Evolutionary conservation across 208 protist species (phyloP).

Genomic region (Crithidia bombi): DNA sequence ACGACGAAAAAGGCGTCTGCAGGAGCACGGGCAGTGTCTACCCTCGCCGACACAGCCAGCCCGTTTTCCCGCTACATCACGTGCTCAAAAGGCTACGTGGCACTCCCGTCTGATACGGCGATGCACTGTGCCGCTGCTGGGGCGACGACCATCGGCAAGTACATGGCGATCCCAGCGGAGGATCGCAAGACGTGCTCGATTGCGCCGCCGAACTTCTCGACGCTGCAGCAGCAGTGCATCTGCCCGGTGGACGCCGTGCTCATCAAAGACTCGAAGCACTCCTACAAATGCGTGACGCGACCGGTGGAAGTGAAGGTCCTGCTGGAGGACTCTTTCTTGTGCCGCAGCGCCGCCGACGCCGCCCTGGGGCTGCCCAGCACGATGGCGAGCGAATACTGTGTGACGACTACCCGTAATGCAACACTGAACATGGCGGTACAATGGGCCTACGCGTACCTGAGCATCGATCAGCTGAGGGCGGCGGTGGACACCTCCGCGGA

Average conservation of each 20-base stretch:
- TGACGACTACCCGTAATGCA: conserved; percentile 18
- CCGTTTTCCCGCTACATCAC: not conserved
- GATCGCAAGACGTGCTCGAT: conserved; percentile 7
- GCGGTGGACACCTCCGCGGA: not conserved
- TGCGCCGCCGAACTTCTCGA: not conserved
- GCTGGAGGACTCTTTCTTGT: conserved; percentile 35
- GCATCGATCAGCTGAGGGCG: conserved; percentile 8
- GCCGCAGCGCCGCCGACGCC: conserved; percentile 33
- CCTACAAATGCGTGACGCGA: conserved; percentile 16
- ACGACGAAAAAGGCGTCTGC: not conserved
- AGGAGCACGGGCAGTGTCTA: not conserved
- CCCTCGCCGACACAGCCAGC: not conserved
- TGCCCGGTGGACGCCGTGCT: conserved; percentile 36
- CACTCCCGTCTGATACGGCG: not conserved
- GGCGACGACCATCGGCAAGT: not conserved
- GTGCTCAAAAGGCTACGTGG: conserved; percentile 7
- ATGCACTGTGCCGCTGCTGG: not conserved
- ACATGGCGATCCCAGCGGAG: conserved; percentile 1
- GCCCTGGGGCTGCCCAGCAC: conserved; percentile 39
- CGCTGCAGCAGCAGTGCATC: conserved; percentile 24
- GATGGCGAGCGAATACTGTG: conserved; percentile 32
- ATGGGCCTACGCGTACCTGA: conserved; percentile 16
- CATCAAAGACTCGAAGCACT: not conserved
- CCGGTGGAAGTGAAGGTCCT: conserved; percentile 34
- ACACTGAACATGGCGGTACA: conserved; percentile 10